phyloP scores from a whole-genome alignment of 164 flowering plant species.

The Sedum album region DNA sequence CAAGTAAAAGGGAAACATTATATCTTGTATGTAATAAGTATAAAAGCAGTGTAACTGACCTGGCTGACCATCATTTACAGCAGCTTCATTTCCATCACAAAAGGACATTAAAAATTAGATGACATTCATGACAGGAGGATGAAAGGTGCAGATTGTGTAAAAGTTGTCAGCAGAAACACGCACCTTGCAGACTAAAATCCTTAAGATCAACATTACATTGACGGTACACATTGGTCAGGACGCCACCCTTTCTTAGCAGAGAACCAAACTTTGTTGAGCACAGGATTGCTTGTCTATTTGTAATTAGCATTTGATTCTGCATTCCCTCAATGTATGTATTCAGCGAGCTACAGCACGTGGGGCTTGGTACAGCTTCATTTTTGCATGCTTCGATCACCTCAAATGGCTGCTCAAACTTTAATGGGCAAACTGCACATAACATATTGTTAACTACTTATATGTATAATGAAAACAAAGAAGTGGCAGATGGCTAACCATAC shows the following conservation, averaged over 20 bases:
- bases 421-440: slow-evolving; percentile 65
- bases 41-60: too few species aligned
- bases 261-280: slow-evolving; percentile 81
- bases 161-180: slow-evolving; percentile 1
- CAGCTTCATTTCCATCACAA: not conserved
- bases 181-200: too few species aligned
- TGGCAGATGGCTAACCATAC: too few species aligned
- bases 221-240: slow-evolving; percentile 74
- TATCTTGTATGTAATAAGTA: too few species aligned
- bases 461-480: too few species aligned
- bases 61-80: too few species aligned
- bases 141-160: too few species aligned
- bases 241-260: slow-evolving; percentile 72
- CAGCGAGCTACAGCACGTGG: slow-evolving; percentile 92
- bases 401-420: slow-evolving; percentile 61
- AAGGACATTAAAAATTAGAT: not conserved
- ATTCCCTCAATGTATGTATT: slow-evolving; percentile 69
- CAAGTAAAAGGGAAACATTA: too few species aligned
- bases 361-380: slow-evolving; percentile 63
- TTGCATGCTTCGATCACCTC: slow-evolving; percentile 76
- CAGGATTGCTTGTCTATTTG: slow-evolving; percentile 87
- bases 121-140: too few species aligned
- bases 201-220: slow-evolving; percentile 98
- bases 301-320: slow-evolving; percentile 86
- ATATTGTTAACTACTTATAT: not conserved